phyloP scores from a whole-genome alignment of 1,284 basidiomycete genomes.

The Boletus albobrunnescens region DNA sequence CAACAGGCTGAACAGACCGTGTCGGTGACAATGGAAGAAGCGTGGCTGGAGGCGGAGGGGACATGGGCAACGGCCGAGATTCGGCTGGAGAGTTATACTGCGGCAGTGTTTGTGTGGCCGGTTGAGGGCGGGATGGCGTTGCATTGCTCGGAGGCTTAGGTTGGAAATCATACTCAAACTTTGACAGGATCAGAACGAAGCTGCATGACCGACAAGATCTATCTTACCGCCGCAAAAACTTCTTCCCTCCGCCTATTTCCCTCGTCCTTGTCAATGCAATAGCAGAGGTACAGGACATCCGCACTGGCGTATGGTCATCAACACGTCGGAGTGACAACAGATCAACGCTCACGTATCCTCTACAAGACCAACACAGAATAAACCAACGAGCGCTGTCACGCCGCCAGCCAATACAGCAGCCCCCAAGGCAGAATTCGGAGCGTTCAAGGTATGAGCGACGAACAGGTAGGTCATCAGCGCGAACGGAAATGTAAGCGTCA shows the following conservation, averaged over 20 bases:
- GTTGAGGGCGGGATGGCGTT: slow-evolving; percentile 11
- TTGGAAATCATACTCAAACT: slow-evolving; percentile 46
- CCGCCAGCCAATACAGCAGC: slow-evolving; percentile 76
- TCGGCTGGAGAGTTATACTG: slow-evolving; percentile 11
- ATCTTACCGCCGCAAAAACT: slow-evolving; percentile 67
- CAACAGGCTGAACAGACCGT: slow-evolving; percentile 10
- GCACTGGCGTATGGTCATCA: slow-evolving; percentile 39
- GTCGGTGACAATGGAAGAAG: slow-evolving; percentile 13
- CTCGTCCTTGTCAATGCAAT: slow-evolving; percentile 79
- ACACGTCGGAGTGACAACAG: not conserved
- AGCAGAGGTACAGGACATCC: slow-evolving; percentile 85
- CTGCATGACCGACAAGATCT: not conserved
- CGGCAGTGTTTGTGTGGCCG: slow-evolving; percentile 3
- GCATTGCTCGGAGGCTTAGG: slow-evolving; percentile 26
- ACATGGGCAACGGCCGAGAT: slow-evolving; percentile 6
- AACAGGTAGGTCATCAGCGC: slow-evolving; percentile 83
- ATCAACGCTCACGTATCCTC: slow-evolving; percentile 61
- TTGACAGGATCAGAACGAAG: slow-evolving; percentile 7
- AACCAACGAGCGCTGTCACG: slow-evolving; percentile 76
- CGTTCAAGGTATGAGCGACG: slow-evolving; percentile 77
- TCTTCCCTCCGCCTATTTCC: slow-evolving; percentile 62
- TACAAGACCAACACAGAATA: slow-evolving; percentile 80
- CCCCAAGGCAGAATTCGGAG: slow-evolving; percentile 72
- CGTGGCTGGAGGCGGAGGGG: slow-evolving; percentile 13
- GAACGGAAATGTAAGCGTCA: slow-evolving; percentile 77